phyloP scores from a whole-genome alignment of 2,329 filamentous ascomycete species.

The Ophiostoma triangulosporum region DNA sequence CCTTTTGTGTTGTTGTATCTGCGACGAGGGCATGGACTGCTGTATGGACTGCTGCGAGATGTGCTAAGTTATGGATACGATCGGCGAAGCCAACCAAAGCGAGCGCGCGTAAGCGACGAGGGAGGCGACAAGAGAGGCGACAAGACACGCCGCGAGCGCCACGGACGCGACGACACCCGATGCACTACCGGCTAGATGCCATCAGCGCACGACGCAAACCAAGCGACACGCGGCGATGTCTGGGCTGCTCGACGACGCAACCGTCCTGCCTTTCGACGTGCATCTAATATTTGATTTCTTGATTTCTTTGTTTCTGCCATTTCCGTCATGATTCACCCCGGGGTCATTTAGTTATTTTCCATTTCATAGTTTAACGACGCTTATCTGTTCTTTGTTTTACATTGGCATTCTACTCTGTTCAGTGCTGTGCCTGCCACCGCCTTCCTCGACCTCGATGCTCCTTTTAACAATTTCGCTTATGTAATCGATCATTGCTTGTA shows the following conservation, averaged over 20 bases:
- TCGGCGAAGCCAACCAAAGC: neutral
- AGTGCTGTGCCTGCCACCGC: too few species aligned
- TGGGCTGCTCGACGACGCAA: too few species aligned
- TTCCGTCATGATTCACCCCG: neutral
- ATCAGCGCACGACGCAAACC: too few species aligned
- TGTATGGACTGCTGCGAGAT: conserved; percentile 33
- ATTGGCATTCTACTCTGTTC: too few species aligned
- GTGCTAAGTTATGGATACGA: conserved; percentile 17
- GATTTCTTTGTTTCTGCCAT: neutral
- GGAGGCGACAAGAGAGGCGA: neutral
- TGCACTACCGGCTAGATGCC: too few species aligned
- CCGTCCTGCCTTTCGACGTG: too few species aligned
- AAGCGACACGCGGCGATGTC: too few species aligned
- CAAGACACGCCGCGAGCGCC: too few species aligned
- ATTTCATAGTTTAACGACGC: neutral
- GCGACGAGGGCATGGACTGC: conserved; percentile 37
- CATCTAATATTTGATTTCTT: neutral
- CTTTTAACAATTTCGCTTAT: neutral
- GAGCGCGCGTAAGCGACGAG: too few species aligned
- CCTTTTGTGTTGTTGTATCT: conserved; percentile 37
- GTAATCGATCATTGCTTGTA: neutral
- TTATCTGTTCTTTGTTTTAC: neutral
- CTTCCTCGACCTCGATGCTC: neutral
- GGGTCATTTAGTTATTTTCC: neutral
- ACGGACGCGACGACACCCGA: too few species aligned